These are phyloP conservation scores for Lavandula angustifolia DNA, from an alignment of 257 asterid genomes.

Conservation along the genomic window DNA sequence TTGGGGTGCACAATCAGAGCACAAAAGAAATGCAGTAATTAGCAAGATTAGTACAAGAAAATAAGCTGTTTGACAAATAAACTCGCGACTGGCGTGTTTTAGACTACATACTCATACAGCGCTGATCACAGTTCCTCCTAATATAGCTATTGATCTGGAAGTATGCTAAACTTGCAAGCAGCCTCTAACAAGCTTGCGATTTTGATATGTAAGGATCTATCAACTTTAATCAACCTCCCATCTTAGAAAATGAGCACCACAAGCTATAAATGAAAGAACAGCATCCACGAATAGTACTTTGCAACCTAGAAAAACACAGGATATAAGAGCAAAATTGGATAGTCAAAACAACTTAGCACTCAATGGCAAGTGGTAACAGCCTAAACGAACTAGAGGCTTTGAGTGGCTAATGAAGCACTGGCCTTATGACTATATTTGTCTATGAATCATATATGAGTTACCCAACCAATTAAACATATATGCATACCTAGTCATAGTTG, in stretches of 20 bases:
- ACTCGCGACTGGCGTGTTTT: slow-evolving; percentile 23
- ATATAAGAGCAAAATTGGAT: slow-evolving; percentile 16
- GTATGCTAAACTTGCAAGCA: slow-evolving; percentile 12
- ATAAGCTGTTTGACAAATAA: slow-evolving; percentile 23
- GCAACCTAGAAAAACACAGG: slow-evolving; percentile 32
- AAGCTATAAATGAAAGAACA: slow-evolving; percentile 25
- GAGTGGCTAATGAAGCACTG: slow-evolving; percentile 2
- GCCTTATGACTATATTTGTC: slow-evolving; percentile 10
- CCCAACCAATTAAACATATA: slow-evolving; percentile 20
- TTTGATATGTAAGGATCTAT: slow-evolving; percentile 27
- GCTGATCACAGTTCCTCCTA: slow-evolving; percentile 29
- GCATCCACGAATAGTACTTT: slow-evolving; percentile 32
- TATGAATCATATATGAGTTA: neutral
- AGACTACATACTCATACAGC: slow-evolving; percentile 39
- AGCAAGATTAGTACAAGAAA: neutral
- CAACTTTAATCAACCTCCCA: slow-evolving; percentile 29
- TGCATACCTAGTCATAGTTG: slow-evolving; percentile 18
- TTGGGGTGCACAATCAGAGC: neutral
- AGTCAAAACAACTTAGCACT: neutral
- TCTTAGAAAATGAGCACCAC: slow-evolving; percentile 32
- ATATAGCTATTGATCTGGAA: slow-evolving; percentile 23
- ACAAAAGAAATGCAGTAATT: neutral
- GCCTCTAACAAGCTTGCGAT: slow-evolving; percentile 28
- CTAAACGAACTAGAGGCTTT: neutral
- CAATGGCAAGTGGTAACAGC: neutral